These are phyloP conservation scores for Geranomyces variabilis DNA, from an alignment of 192 early-diverging fungal genomes.

Conservation along the genomic window DNA sequence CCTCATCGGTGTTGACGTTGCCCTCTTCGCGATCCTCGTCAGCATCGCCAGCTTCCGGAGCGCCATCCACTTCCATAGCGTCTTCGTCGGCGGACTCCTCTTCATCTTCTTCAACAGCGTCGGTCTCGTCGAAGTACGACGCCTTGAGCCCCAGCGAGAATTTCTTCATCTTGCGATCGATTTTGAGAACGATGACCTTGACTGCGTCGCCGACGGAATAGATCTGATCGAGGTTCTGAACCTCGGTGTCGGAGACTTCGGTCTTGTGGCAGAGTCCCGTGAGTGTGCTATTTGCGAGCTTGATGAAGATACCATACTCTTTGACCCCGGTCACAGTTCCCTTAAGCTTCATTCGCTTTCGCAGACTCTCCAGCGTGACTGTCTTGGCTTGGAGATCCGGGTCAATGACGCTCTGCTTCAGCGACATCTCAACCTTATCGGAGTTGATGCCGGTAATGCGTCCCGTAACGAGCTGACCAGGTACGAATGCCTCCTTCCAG, in stretches of 20 bases:
- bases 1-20: constrained; percentile 34
- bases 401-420: constrained; percentile 63
- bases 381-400: constrained; percentile 19
- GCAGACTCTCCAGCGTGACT: constrained; percentile 56
- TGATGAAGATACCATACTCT: constrained; percentile 81
- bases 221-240: constrained; percentile 69
- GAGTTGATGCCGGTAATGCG: constrained; percentile 65
- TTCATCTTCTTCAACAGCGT: constrained; percentile 44
- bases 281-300: constrained; percentile 70
- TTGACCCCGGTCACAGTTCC: constrained; percentile 76
- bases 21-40: constrained; percentile 60
- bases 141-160: constrained; percentile 82
- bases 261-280: constrained; percentile 85
- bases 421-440: constrained; percentile 67
- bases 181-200: constrained; percentile 76
- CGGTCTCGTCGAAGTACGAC: constrained; percentile 75
- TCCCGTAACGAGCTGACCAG: constrained; percentile 79
- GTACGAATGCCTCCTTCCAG: constrained; percentile 71
- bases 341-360: constrained; percentile 74
- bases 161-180: constrained; percentile 69
- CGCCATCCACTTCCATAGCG: constrained; percentile 43
- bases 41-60: constrained; percentile 22
- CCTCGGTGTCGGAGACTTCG: constrained; percentile 78
- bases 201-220: constrained; percentile 85
- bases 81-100: constrained; percentile 25